Base-by-base conservation (phyloP, 2,329 filamentous ascomycete species). In the Neoscytalidium dimidiatum region DNA sequence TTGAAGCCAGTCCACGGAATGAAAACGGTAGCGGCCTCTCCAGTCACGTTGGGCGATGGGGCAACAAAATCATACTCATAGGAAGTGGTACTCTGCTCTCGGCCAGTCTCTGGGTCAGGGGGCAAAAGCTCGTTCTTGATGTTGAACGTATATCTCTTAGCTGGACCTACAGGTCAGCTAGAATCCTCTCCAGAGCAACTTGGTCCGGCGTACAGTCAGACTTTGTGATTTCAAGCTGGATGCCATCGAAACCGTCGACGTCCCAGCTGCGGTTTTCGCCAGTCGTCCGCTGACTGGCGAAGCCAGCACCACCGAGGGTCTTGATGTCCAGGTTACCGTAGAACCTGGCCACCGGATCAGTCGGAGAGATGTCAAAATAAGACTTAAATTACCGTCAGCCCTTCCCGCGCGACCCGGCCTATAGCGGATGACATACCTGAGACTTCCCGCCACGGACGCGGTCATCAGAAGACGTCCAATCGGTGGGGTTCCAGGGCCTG, bases 251-350 rank as follows among this genome's bases (percentile, higher is more conserved):
- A 11, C 70, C 72, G 1, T 84, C 84, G 7, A 95, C 77, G 70
- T 95, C 85, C 84, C 90, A 90, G 26, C 78, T 78, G 14, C 82
- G 77, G 43, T 84, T 78, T 7, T 87, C 85, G 43, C 77, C 77
- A 3, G 82, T 83, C 4, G 89, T 92, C 52, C 89, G 85, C 74
- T 94, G 92, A 4, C 89, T 92, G 9, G 92, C 92, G 73, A 96
- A 95, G 4, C 92, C 92, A 0, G 92, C 92, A 31, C 91, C 91
- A 28, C 91, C 91, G 0, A 95, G 86, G 0, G 90, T 87, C 62
- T 83, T 84, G 68, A 89, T 92, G 77, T 95, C 91, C 21, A 95
- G 83, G 26, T 82, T 81, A 2, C 92, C 92, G 68, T 86, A 79
- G 78, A 94, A 93, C 8, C 74, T 76, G 3, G 83, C 85, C 4